These are phyloP conservation scores for Calycina herbarum DNA, from an alignment of 2,329 filamentous ascomycete species.

Conservation along the genomic window DNA sequence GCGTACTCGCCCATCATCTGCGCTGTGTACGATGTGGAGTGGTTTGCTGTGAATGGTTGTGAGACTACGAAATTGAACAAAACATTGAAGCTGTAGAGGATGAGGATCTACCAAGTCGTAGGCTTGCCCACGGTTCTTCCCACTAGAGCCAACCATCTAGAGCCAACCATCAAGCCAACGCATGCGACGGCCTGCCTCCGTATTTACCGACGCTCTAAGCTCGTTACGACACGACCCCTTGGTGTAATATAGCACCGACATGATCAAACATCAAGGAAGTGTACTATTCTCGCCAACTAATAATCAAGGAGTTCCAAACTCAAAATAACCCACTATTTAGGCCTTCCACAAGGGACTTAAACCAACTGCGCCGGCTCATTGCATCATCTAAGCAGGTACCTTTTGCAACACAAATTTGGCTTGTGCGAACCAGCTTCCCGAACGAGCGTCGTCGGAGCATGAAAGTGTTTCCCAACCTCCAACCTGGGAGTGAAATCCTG, in stretches of 20 bases:
- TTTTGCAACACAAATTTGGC: slow-evolving; percentile 3
- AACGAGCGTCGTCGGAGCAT: slow-evolving; percentile 2
- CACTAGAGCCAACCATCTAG: not conserved
- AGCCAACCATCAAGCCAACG: not conserved
- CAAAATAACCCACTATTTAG: slow-evolving; percentile 8
- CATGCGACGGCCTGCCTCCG: not conserved
- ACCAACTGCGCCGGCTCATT: slow-evolving; percentile 18
- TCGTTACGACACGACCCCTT: not conserved
- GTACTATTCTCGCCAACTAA: not conserved
- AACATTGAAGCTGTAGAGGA: not conserved
- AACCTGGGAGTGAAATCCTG: slow-evolving; percentile 8
- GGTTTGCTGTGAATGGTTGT: not conserved
- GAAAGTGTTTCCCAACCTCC: slow-evolving; percentile 1
- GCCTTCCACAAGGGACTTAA: slow-evolving; percentile 8
- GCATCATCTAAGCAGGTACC: slow-evolving; percentile 19
- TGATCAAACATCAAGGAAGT: slow-evolving; percentile 7
- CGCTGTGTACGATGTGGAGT: slow-evolving; percentile 1
- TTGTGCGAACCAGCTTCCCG: slow-evolving; percentile 6
- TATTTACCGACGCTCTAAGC: not conserved
- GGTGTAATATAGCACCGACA: not conserved
- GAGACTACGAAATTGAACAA: not conserved
- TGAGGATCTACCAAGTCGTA: not conserved
- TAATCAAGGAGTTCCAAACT: not conserved
- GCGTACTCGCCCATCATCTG: slow-evolving; percentile 1
- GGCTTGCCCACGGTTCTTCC: not conserved